phyloP scores from a whole-genome alignment of 225 moss, liverwort and hornwort genomes.

The Takakia lepidozioides region DNA sequence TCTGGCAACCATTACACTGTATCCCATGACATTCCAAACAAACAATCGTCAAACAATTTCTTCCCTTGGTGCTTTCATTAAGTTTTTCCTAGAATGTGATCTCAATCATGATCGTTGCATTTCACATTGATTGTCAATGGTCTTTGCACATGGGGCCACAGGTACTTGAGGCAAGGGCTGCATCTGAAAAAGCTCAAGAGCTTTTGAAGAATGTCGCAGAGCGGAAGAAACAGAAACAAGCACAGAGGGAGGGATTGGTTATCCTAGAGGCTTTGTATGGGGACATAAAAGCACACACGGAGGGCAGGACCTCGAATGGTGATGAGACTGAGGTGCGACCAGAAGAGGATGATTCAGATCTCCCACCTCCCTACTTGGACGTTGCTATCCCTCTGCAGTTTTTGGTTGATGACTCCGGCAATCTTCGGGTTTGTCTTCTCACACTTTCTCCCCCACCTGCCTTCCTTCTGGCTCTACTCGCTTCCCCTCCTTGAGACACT shows the following conservation, averaged over 20 bases:
- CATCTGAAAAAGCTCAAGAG: conserved; percentile 44
- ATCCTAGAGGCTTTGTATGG: conserved; percentile 44
- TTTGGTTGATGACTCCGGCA: conserved; percentile 44
- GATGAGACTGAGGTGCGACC: conserved; percentile 5
- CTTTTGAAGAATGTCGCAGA: conserved; percentile 45
- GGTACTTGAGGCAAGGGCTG: conserved; percentile 44
- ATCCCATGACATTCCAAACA: too few species aligned
- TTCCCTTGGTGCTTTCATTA: too few species aligned
- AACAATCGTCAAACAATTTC: too few species aligned
- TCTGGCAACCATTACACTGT: too few species aligned
- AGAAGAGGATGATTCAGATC: conserved; percentile 26
- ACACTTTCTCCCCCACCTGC: background rate
- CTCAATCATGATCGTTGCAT: too few species aligned
- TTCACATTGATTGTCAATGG: conserved; percentile 1
- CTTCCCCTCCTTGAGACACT: too few species aligned
- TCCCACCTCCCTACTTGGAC: conserved; percentile 40
- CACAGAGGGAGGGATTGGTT: conserved; percentile 38
- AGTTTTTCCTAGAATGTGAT: too few species aligned
- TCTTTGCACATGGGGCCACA: too few species aligned
- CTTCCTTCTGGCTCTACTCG: too few species aligned
- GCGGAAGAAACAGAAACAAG: conserved; percentile 50
- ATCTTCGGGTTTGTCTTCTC: conserved; percentile 22
- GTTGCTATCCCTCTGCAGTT: conserved; percentile 51
- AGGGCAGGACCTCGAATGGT: conserved; percentile 5
- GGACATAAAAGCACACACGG: conserved; percentile 14